These are phyloP conservation scores for Talaromyces sp. DNA, from an alignment of 2,329 filamentous ascomycete genomes.

Conservation along the genomic window DNA sequence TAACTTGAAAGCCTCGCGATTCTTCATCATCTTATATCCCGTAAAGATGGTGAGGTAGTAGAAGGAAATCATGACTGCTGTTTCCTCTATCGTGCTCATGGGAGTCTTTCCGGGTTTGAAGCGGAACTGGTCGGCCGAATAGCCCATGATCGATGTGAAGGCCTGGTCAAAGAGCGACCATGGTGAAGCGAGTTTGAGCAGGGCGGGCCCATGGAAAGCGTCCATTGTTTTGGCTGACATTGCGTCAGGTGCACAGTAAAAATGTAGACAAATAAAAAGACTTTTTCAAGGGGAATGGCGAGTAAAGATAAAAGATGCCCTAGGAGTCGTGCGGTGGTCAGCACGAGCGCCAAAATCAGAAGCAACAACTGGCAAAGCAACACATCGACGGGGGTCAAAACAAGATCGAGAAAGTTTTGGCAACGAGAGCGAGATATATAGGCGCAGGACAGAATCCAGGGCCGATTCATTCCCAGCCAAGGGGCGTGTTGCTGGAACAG, in stretches of 20 bases:
- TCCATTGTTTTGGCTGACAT: slow-evolving; percentile 10
- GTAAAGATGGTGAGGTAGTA: slow-evolving; percentile 89
- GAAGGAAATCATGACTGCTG: slow-evolving; percentile 62
- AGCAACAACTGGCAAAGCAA: neutral
- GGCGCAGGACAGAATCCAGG: neutral
- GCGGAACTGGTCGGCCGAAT: slow-evolving; percentile 71
- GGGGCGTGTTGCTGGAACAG: neutral
- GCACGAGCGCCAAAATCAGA: neutral
- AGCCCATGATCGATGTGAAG: slow-evolving; percentile 66
- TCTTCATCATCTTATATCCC: slow-evolving; percentile 79
- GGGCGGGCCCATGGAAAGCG: slow-evolving; percentile 2
- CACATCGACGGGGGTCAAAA: neutral
- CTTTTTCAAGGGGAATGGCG: neutral
- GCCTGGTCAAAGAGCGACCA: slow-evolving; percentile 86
- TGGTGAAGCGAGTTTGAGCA: slow-evolving; percentile 33
- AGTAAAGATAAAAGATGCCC: neutral
- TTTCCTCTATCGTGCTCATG: slow-evolving; percentile 78
- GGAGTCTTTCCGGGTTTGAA: slow-evolving; percentile 73
- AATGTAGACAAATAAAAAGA: slow-evolving; percentile 1
- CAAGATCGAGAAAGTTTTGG: neutral
- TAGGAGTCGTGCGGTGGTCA: neutral
- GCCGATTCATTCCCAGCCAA: neutral
- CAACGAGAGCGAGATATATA: neutral
- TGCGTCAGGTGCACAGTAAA: neutral
- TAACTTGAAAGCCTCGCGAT: slow-evolving; percentile 72